Evolutionary conservation across 495 filamentous ascomycete genomes (phyloP).

Genomic region (Cercophora sp.): DNA sequence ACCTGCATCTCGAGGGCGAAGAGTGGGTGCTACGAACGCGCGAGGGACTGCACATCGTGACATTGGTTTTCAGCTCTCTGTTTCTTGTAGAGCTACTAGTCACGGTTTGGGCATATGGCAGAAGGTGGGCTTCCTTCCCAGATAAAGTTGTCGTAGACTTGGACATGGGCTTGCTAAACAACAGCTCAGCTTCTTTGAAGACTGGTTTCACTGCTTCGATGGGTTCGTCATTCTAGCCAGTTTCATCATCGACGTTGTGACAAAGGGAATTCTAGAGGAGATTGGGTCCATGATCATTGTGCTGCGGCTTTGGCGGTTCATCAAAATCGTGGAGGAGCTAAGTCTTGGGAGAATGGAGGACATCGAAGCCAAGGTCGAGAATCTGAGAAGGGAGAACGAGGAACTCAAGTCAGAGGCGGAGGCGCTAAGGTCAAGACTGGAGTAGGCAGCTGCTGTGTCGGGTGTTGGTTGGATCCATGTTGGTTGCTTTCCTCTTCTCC

Average conservation of each 20-base stretch:
- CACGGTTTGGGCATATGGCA: conserved; percentile 55
- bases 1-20: conserved; percentile 36
- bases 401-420: conserved; percentile 13
- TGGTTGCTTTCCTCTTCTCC: neutral
- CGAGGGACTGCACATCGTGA: conserved; percentile 31
- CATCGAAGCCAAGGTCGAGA: conserved; percentile 14
- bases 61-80: conserved; percentile 53
- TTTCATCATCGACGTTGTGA: conserved; percentile 55
- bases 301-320: conserved; percentile 62
- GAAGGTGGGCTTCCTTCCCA: conserved; percentile 31
- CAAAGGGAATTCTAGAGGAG: conserved; percentile 56
- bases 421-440: neutral
- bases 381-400: conserved; percentile 15
- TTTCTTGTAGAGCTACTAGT: conserved; percentile 58
- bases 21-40: conserved; percentile 34
- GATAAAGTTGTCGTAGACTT: too few relatives aligned
- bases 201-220: conserved; percentile 62
- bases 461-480: neutral
- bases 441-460: too few relatives aligned
- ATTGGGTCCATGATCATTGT: conserved; percentile 60
- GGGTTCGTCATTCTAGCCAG: conserved; percentile 56
- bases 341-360: conserved; percentile 44
- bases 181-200: conserved; percentile 52
- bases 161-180: neutral
- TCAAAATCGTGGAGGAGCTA: conserved; percentile 65